Percentiles rank a stretch among this genome's conserved stretches.
phyloP scores from a whole-genome alignment of 1,284 basidiomycete genomes.

The Earliella scabrosa region DNA sequence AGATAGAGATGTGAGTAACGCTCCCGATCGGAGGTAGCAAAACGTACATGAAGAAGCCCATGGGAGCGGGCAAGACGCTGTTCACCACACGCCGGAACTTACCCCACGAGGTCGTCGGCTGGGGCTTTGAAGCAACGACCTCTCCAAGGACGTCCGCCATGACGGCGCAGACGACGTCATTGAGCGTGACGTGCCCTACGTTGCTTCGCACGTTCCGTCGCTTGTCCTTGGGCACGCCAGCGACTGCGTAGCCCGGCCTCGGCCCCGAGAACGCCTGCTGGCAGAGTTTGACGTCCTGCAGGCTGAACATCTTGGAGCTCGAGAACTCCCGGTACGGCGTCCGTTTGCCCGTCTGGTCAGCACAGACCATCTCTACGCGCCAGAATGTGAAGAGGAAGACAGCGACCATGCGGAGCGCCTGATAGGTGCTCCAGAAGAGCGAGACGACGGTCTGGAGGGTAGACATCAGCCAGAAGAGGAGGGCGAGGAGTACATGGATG shows the following conservation, averaged over 20 bases:
- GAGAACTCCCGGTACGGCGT: constrained; percentile 30
- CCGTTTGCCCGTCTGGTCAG: constrained; percentile 23
- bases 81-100: constrained; percentile 17
- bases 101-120: constrained; percentile 13
- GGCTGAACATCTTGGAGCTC: constrained; percentile 30
- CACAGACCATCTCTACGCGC: constrained; percentile 34
- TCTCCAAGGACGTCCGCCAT: constrained; percentile 33
- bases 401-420: constrained; percentile 22
- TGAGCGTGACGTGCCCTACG: constrained; percentile 33
- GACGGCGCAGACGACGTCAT: constrained; percentile 37
- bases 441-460: constrained; percentile 19
- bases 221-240: constrained; percentile 24
- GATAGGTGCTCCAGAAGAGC: constrained; percentile 32
- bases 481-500: constrained; percentile 24
- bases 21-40: not conserved
- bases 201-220: constrained; percentile 23
- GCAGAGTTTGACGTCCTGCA: constrained; percentile 34
- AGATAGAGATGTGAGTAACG: not conserved
- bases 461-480: constrained; percentile 29
- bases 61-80: constrained; percentile 25
- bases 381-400: constrained; percentile 33
- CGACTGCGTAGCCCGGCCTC: constrained; percentile 26
- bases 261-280: constrained; percentile 36
- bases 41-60: constrained; percentile 33
- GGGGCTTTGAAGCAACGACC: constrained; percentile 25